Conservation (phyloP, 108 stramenopile species). For the Stephanodiscus minutulus region DNA sequence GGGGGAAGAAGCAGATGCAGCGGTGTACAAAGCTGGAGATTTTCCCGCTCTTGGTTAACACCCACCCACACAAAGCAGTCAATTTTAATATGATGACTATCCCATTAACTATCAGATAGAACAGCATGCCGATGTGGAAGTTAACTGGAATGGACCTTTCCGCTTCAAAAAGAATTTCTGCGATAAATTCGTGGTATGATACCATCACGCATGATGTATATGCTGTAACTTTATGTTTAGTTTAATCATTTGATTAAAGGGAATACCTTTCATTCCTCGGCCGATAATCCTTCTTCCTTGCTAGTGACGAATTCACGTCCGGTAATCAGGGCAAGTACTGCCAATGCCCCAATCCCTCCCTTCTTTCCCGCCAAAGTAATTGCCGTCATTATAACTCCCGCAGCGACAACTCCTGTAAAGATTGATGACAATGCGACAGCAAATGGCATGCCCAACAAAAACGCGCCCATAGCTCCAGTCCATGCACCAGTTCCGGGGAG, state of each 20-base stretch:
- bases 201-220: too few relatives aligned
- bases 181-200: too few relatives aligned
- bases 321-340: constrained; percentile 62
- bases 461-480: constrained; percentile 97
- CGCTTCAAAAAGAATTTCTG: too few relatives aligned
- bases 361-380: constrained; percentile 82
- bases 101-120: too few relatives aligned
- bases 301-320: constrained; percentile 64
- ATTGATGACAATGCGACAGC: constrained; percentile 84
- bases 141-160: too few relatives aligned
- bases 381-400: constrained; percentile 89
- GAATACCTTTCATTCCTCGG: constrained; percentile 3
- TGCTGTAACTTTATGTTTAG: too few relatives aligned
- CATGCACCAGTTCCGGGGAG: constrained; percentile 97
- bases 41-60: constrained; percentile 32
- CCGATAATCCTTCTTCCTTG: constrained; percentile 3
- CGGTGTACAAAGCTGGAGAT: constrained; percentile 29
- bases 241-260: too few relatives aligned
- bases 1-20: constrained; percentile 1
- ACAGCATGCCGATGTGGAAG: too few relatives aligned
- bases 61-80: not conserved
- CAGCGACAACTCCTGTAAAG: constrained; percentile 90
- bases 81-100: too few relatives aligned
- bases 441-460: constrained; percentile 90
- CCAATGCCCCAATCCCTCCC: constrained; percentile 78